Conservation (phyloP, 495 filamentous ascomycete genomes). For the Penicillium samsonianum region DNA sequence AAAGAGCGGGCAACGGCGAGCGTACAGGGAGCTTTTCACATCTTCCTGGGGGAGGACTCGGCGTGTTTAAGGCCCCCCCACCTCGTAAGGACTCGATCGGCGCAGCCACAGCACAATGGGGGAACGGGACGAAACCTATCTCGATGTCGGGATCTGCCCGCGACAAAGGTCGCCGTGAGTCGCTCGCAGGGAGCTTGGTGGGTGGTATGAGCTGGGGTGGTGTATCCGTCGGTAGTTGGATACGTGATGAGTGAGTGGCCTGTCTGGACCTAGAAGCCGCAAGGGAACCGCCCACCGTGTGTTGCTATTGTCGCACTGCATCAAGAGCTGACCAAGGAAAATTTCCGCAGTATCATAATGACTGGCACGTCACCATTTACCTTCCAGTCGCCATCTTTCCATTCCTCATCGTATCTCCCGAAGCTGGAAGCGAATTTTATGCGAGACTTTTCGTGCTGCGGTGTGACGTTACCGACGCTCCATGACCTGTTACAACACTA, state of each 20-base stretch:
- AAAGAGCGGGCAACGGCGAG: conserved; percentile 47
- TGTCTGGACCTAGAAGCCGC: conserved; percentile 5
- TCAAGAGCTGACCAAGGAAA: conserved; percentile 32
- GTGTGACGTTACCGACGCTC: conserved; percentile 78
- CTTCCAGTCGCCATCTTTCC: conserved; percentile 91
- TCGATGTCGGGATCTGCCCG: conserved; percentile 75
- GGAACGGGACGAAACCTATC: conserved; percentile 81
- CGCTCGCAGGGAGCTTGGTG: conserved; percentile 81
- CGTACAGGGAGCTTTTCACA: conserved; percentile 45
- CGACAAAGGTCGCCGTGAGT: conserved; percentile 77
- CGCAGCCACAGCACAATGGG: conserved; percentile 55
- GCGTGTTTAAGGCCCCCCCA: conserved; percentile 59
- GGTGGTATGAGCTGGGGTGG: conserved; percentile 98
- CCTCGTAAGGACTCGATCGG: conserved; percentile 73
- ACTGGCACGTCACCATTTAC: conserved; percentile 88
- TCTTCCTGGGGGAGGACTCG: conserved; percentile 48
- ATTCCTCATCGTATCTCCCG: conserved; percentile 95
- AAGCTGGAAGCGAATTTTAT: conserved; percentile 98
- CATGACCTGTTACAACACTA: conserved; percentile 97
- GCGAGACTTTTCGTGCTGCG: conserved; percentile 94
- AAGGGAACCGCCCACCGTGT: conserved; percentile 14
- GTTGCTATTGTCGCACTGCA: conserved; percentile 26
- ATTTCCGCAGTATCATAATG: conserved; percentile 79
- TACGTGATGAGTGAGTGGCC: conserved; percentile 90
- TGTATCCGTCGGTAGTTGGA: conserved; percentile 92